These are phyloP conservation scores for Ajuga reptans DNA, from an alignment of 305 asterid genomes.

Conservation along the genomic window DNA sequence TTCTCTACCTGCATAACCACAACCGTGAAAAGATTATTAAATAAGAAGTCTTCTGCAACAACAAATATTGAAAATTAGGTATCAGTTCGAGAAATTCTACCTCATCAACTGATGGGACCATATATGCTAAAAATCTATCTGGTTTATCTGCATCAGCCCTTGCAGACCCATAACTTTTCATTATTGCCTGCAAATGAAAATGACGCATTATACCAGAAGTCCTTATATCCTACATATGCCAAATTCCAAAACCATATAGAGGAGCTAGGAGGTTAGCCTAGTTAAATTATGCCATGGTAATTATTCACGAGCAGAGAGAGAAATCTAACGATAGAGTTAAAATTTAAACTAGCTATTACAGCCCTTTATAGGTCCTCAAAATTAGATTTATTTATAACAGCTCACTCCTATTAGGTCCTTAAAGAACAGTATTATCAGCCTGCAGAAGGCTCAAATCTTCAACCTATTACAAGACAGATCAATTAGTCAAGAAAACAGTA, in stretches of 20 bases:
- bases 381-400: no score
- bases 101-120: slow-evolving; percentile 85
- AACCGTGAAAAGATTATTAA: slow-evolving; percentile 17
- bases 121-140: slow-evolving; percentile 80
- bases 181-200: slow-evolving; percentile 63
- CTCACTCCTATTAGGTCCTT: no score
- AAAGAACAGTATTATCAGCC: no score
- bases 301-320: background rate
- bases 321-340: background rate
- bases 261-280: slow-evolving; percentile 5
- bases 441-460: background rate
- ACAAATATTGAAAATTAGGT: background rate
- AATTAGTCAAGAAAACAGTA: background rate
- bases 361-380: no score
- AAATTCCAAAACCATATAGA: background rate
- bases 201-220: slow-evolving; percentile 3
- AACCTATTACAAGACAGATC: background rate
- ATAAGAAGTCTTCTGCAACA: background rate
- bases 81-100: slow-evolving; percentile 27
- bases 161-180: slow-evolving; percentile 74
- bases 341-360: background rate
- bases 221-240: background rate
- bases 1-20: slow-evolving; percentile 54
- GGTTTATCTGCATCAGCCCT: slow-evolving; percentile 50
- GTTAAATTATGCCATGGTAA: background rate